These are phyloP conservation scores for Dioszegia aurantiaca DNA, from an alignment of 768 basidiomycete genomes.

Conservation along the genomic window DNA sequence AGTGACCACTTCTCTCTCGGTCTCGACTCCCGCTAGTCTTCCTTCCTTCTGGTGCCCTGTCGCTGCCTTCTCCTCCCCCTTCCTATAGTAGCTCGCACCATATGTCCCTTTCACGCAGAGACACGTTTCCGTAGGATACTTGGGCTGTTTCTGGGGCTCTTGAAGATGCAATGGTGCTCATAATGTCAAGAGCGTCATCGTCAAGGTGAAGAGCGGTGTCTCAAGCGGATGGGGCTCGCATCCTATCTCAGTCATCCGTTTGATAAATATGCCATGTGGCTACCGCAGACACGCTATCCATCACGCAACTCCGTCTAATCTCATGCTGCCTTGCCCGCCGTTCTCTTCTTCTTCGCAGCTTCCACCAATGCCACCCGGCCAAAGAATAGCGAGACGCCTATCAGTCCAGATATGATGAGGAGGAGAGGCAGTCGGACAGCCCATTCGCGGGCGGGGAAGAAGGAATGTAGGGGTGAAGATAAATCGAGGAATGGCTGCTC, in stretches of 20 bases:
- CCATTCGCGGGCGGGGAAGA: constrained; percentile 90
- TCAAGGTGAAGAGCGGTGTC: too few species aligned
- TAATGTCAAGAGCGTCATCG: too few species aligned
- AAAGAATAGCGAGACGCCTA: constrained; percentile 77
- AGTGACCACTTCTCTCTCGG: not conserved
- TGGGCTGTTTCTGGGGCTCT: too few species aligned
- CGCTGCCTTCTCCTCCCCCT: not conserved
- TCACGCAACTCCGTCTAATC: not conserved
- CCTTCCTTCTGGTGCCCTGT: constrained; percentile 8
- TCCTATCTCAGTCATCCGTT: too few species aligned
- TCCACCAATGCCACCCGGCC: constrained; percentile 72
- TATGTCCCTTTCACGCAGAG: too few species aligned
- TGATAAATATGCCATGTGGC: not conserved
- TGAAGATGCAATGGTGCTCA: too few species aligned
- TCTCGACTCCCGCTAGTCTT: not conserved
- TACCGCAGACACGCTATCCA: not conserved
- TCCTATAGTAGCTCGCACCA: too few species aligned
- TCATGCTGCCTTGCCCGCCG: constrained; percentile 57
- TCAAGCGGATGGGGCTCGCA: too few species aligned
- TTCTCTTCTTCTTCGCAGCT: constrained; percentile 65
- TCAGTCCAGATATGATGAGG: constrained; percentile 73
- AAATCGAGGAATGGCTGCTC: constrained; percentile 73
- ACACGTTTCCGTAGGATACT: too few species aligned
- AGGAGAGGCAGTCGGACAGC: constrained; percentile 81
- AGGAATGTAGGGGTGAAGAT: constrained; percentile 67